Evolutionary conservation across 331 rosid species (phyloP), one percentile per base, ranked within the genome.

Genomic region (Stylosanthes scabra): DNA sequence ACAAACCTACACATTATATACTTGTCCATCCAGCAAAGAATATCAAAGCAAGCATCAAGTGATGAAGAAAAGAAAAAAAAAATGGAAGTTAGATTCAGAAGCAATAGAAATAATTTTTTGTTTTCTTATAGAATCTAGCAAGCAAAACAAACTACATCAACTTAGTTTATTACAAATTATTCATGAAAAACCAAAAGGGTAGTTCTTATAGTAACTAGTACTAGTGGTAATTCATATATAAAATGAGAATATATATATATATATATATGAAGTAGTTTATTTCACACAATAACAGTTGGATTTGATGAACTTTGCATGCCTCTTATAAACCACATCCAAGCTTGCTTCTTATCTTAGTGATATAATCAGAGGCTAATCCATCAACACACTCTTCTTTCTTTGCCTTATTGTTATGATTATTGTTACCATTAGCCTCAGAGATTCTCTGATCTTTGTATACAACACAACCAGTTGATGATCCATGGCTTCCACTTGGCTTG

Each of bases 291-390:
- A 40, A 70, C 8, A 40, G 63, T 71, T 81, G 56, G 67, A 45
- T 55, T 62, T 9, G 2, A 66, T 1, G 10, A 10, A n/a, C 37
- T 31, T 29, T 50, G 8, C 75, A 64, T 20, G 63, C 57, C 14
- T 72, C 76, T 59, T 74, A 77, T 71, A 63, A 65, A 74, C 71
- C 84, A 59, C 63, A 81, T 1, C 76, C 84, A 0, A 84, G 81
- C 75, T 88, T 85, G 84, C 79, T 79, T 41, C 82, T 83, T 28
- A 89, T 83, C 85, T 83, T 89, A 49, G 59, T 70, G 2, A 91
- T 91, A 66, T 83, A 91, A 2, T 83, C 87, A 40, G 93, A 80
- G 61, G 97, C 96, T 81, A 84, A 76, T 2, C 90, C 90, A 75
- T 89, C 97, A 56, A 91, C 89, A 63, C 83, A 68, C 74, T 70